A percentile compares a stretch with the other conserved stretches of the same genome.
Evolutionary conservation across 306 rosid species (phyloP).

Genomic region (Quillaja saponaria): DNA sequence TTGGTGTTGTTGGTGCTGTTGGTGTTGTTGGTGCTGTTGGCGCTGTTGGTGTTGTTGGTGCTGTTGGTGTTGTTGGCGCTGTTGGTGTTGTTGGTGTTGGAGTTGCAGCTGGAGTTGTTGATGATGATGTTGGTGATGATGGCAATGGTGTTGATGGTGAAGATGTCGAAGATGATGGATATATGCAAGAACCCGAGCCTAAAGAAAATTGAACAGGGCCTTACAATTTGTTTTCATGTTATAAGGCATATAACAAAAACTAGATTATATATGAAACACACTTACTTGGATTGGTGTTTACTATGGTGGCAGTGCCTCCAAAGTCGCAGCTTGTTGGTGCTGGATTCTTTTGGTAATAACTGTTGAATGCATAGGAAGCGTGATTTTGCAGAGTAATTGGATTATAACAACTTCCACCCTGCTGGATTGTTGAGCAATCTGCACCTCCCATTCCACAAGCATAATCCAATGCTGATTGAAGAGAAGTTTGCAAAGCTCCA

Average conservation of each 20-base stretch:
- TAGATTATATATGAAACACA: conserved; percentile 1
- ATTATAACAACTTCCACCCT: conserved; percentile 70
- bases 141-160: conserved; percentile 43
- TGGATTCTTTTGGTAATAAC: conserved; percentile 83
- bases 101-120: conserved; percentile 26
- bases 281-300: conserved; percentile 78
- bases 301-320: conserved; percentile 73
- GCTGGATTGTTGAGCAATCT: conserved; percentile 87
- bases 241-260: conserved; percentile 2
- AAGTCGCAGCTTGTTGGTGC: conserved; percentile 82
- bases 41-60: conserved; percentile 45
- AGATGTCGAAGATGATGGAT: conserved; percentile 49
- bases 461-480: conserved; percentile 83
- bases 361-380: conserved; percentile 87
- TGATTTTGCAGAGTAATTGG: conserved; percentile 76
- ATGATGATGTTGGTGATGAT: conserved; percentile 12
- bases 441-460: conserved; percentile 67
- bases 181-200: conserved; percentile 76
- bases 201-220: conserved; percentile 19
- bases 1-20: neutral
- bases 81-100: neutral
- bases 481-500: conserved; percentile 56
- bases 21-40: conserved; percentile 37
- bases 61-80: conserved; percentile 43
- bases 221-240: conserved; percentile 23